These are phyloP conservation scores for Hymenoscyphus salicellus DNA, from an alignment of 2,329 filamentous ascomycete species.

Conservation along the genomic window DNA sequence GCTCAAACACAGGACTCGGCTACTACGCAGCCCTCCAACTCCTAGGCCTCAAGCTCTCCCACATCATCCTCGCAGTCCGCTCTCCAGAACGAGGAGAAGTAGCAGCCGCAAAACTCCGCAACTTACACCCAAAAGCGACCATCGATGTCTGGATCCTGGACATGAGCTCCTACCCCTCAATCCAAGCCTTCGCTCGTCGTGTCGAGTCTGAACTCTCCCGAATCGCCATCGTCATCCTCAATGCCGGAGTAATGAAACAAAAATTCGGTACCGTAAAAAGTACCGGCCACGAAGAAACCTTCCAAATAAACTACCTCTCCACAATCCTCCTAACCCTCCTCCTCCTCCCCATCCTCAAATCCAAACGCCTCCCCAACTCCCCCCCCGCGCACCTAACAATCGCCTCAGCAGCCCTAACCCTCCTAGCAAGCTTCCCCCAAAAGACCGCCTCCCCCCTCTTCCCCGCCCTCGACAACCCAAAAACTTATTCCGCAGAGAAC, in stretches of 20 bases:
- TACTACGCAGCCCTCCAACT: constrained; percentile 42
- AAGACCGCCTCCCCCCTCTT: constrained; percentile 31
- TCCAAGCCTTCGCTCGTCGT: constrained; percentile 42
- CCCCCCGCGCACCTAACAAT: constrained; percentile 31
- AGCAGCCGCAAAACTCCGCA: constrained; percentile 38
- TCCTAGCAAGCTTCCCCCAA: constrained; percentile 32
- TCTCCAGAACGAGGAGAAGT: constrained; percentile 42
- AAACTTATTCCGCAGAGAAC: constrained; percentile 19
- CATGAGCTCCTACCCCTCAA: constrained; percentile 45
- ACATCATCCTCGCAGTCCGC: constrained; percentile 48
- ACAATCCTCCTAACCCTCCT: constrained; percentile 29
- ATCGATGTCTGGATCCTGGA: constrained; percentile 51
- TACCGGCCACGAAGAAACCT: constrained; percentile 40
- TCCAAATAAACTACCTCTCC: constrained; percentile 39
- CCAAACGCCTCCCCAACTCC: constrained; percentile 6
- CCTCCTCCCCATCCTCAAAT: constrained; percentile 31
- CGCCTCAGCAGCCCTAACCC: constrained; percentile 35
- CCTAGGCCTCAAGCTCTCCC: constrained; percentile 40
- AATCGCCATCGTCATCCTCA: constrained; percentile 46
- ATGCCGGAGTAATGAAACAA: constrained; percentile 39
- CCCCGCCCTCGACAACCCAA: constrained; percentile 35
- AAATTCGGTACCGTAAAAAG: constrained; percentile 18
- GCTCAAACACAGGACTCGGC: constrained; percentile 47
- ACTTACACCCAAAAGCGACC: constrained; percentile 34
- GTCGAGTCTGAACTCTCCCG: constrained; percentile 36